A percentile compares a stretch with the other conserved stretches of the same genome.
Conservation (phyloP, 495 filamentous ascomycete species). For the Trichoderma asperelloides region DNA sequence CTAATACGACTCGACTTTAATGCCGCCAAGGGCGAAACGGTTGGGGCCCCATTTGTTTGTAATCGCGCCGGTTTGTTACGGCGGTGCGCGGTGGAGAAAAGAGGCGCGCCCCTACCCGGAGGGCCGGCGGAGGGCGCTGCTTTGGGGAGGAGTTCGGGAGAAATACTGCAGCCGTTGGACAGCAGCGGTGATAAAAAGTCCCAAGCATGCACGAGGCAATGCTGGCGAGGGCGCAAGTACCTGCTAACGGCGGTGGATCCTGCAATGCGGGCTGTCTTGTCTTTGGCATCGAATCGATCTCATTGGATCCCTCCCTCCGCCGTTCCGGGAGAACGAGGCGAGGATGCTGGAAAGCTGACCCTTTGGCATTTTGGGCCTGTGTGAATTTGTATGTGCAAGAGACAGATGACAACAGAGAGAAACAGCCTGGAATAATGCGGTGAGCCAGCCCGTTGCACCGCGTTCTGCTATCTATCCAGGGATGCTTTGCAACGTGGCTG, state of each 20-base stretch:
- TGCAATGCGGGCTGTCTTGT: neutral
- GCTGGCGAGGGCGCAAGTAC: neutral
- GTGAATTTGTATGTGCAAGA: neutral
- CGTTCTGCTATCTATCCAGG: neutral
- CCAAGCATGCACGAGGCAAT: neutral
- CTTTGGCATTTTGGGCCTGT: too few species aligned
- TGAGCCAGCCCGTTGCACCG: neutral
- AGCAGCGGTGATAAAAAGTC: neutral
- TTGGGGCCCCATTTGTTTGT: neutral
- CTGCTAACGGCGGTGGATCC: neutral
- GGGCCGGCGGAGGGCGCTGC: slow-evolving; percentile 2
- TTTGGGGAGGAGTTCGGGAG: slow-evolving; percentile 1
- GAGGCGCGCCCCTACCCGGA: neutral
- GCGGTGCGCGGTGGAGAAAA: neutral
- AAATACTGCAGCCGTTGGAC: neutral
- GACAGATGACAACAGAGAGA: neutral
- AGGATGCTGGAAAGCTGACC: neutral
- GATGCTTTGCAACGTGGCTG: neutral
- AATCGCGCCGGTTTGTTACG: neutral
- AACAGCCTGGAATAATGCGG: neutral
- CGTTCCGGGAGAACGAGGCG: neutral
- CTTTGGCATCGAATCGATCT: neutral
- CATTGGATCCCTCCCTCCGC: neutral
- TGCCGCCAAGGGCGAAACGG: slow-evolving; percentile 6
- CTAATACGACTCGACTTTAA: neutral